These are phyloP conservation scores for Isoetes taiwanensis DNA, from an alignment of 75 land plant genomes.

Conservation along the genomic window DNA sequence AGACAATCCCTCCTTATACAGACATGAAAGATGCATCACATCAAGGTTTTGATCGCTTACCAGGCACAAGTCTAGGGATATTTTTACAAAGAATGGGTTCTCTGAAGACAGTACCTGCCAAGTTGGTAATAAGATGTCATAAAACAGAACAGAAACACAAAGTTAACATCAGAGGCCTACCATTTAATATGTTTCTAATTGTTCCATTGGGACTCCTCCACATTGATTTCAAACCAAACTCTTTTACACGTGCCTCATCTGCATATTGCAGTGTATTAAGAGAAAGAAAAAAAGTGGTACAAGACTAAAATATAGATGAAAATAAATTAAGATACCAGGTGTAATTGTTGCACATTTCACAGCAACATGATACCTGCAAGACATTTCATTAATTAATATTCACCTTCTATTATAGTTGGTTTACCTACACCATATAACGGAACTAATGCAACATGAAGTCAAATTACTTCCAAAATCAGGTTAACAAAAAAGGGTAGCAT, in stretches of 20 bases:
- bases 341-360: constrained; percentile 98
- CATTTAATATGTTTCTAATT: constrained; percentile 86
- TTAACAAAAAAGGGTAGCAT: not conserved
- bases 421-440: no score
- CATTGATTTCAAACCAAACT: constrained; percentile 75
- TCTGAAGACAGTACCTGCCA: constrained; percentile 90
- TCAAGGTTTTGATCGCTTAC: constrained; percentile 20
- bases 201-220: constrained; percentile 99
- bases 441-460: no score
- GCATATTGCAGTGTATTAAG: constrained; percentile 1
- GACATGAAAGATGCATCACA: not conserved
- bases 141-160: not conserved
- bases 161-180: constrained; percentile 13
- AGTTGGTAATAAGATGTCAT: not conserved
- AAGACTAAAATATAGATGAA: not conserved
- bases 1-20: not conserved
- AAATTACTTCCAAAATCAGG: not conserved
- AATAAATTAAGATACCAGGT: constrained; percentile 42
- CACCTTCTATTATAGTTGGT: not conserved
- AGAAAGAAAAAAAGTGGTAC: not conserved
- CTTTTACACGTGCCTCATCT: constrained; percentile 93
- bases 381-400: not conserved
- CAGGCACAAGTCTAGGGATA: constrained; percentile 80
- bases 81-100: constrained; percentile 96
- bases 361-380: constrained; percentile 82